phyloP scores from a whole-genome alignment of 1,284 basidiomycete genomes.

The Xerocomus amazonicus region DNA sequence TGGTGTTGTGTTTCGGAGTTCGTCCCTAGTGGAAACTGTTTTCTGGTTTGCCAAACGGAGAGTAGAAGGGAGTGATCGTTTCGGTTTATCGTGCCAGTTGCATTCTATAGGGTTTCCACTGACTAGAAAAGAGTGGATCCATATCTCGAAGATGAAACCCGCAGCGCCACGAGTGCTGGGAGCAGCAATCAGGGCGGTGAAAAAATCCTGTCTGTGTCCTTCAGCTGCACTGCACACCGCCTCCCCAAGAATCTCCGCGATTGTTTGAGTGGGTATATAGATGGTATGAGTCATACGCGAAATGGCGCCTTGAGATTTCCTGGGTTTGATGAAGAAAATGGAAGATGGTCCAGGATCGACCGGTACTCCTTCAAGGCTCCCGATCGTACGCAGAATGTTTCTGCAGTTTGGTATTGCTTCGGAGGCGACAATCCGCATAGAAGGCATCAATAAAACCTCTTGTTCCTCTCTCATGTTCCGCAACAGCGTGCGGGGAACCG shows the following conservation, averaged over 20 bases:
- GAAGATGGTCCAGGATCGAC: background rate
- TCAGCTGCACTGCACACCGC: background rate
- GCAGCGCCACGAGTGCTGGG: background rate
- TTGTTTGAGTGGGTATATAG: background rate
- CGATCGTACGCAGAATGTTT: background rate
- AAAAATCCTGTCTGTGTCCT: background rate
- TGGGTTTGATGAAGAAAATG: background rate
- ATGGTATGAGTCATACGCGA: background rate
- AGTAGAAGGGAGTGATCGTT: background rate
- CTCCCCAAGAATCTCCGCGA: background rate
- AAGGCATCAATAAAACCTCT: background rate
- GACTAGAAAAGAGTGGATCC: background rate
- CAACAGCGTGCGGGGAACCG: background rate
- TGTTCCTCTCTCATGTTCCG: background rate
- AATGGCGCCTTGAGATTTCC: background rate
- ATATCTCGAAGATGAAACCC: background rate
- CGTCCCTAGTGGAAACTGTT: background rate
- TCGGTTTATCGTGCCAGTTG: background rate
- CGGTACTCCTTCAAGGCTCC: background rate
- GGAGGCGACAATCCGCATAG: background rate
- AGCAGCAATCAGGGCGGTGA: background rate
- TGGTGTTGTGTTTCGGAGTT: background rate
- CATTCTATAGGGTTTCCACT: background rate
- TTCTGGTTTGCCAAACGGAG: background rate
- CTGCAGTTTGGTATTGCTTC: background rate